Evolutionary conservation across 2,329 filamentous ascomycete species (phyloP).

Genomic region (Fusarium nygamai): DNA sequence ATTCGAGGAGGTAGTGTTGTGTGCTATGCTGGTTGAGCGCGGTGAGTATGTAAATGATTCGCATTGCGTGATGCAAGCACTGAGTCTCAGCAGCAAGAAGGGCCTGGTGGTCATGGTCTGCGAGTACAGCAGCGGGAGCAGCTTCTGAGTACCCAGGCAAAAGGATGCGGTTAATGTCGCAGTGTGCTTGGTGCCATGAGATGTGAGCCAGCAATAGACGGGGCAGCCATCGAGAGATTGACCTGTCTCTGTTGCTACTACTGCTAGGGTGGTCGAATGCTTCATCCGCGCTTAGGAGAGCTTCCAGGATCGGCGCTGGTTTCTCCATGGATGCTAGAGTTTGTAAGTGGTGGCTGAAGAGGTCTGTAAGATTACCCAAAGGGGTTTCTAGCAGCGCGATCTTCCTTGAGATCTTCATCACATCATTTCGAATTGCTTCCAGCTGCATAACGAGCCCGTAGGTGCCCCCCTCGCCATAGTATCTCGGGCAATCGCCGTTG

Average conservation of each 20-base stretch:
- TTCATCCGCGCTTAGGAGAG: not conserved
- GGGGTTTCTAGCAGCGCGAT: not conserved
- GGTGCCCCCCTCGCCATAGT: not conserved
- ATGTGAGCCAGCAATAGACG: not conserved
- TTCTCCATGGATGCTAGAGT: not conserved
- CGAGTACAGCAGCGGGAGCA: not conserved
- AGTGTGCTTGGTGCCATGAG: not conserved
- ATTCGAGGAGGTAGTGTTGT: not conserved
- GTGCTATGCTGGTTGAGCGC: not conserved
- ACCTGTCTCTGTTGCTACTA: not conserved
- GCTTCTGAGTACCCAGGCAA: not conserved
- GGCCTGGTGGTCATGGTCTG: not conserved
- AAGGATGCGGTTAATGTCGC: not conserved
- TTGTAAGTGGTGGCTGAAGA: not conserved
- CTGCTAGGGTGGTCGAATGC: not conserved
- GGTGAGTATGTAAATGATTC: not conserved
- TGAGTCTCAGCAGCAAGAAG: not conserved
- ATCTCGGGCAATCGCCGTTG: rapidly evolving
- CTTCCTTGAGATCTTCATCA: not conserved
- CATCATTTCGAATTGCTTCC: not conserved
- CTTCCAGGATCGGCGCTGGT: not conserved
- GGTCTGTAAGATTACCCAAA: not conserved
- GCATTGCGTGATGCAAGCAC: not conserved
- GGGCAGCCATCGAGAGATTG: not conserved
- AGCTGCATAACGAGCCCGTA: not conserved